These are phyloP conservation scores for Jacaranda mimosifolia DNA, from an alignment of 257 asterid genomes.

Conservation along the genomic window DNA sequence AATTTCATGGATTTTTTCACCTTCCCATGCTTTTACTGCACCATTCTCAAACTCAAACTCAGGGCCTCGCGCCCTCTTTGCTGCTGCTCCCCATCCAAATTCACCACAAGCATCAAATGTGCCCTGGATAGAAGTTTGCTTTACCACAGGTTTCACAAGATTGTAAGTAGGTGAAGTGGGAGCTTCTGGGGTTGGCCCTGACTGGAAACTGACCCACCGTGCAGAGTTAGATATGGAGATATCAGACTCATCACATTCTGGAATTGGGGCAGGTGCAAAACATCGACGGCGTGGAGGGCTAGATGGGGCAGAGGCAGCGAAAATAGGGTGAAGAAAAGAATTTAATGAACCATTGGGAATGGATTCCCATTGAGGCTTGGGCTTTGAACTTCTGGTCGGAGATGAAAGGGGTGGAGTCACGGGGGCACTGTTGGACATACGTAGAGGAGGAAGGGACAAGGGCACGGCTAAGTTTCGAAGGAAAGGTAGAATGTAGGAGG, in stretches of 20 bases:
- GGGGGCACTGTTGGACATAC: conserved; percentile 87
- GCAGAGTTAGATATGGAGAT: conserved; percentile 47
- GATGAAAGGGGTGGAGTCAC: conserved; percentile 93
- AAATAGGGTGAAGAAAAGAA: conserved; percentile 58
- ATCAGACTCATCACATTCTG: conserved; percentile 79
- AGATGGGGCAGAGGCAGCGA: conserved; percentile 83
- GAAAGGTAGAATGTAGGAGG: conserved; percentile 63
- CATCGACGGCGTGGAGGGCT: conserved; percentile 75
- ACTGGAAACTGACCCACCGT: conserved; percentile 62
- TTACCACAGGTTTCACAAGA: conserved; percentile 63
- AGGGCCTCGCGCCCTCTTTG: conserved; percentile 67
- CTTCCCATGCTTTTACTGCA: conserved; percentile 84
- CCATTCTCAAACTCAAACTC: conserved; percentile 74
- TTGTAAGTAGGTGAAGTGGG: conserved; percentile 77
- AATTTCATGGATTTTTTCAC: conserved; percentile 69
- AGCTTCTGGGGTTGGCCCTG: conserved; percentile 39
- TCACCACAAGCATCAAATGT: conserved; percentile 45
- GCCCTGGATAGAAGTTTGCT: conserved; percentile 39
- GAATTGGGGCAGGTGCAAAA: conserved; percentile 70
- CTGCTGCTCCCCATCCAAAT: conserved; percentile 60
- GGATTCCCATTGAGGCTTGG: conserved; percentile 68
- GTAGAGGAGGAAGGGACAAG: conserved; percentile 64
- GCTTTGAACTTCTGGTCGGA: conserved; percentile 73
- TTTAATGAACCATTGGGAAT: conserved; percentile 50
- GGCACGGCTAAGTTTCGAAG: conserved; percentile 57